Conservation (phyloP, 441 rosid genomes). For the Erodium texanum region DNA sequence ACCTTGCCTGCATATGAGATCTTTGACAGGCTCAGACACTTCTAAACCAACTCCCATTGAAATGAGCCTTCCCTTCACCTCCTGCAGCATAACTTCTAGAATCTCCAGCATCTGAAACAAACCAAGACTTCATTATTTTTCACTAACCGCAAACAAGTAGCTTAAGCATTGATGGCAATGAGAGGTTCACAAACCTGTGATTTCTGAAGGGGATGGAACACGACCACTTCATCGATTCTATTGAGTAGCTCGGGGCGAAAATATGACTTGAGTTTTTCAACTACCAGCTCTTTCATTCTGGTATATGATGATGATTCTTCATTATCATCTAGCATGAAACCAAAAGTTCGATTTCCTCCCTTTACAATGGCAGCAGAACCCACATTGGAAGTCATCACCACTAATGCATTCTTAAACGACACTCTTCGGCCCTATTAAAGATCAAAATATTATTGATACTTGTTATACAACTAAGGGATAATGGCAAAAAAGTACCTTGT, state of each 20-base stretch:
- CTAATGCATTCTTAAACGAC: constrained; percentile 60
- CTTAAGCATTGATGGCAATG: not conserved
- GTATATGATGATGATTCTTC: constrained; percentile 41
- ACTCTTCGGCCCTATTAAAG: constrained; percentile 59
- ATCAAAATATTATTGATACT: not conserved
- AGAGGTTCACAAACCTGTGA: constrained; percentile 53
- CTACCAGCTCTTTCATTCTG: constrained; percentile 53
- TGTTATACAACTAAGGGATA: no score
- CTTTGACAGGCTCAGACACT: constrained; percentile 67
- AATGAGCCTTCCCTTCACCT: constrained; percentile 64
- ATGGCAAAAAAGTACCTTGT: no score
- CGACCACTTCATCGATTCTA: constrained; percentile 67
- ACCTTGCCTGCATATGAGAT: constrained; percentile 70
- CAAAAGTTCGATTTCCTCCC: constrained; percentile 40
- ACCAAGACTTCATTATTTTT: not conserved
- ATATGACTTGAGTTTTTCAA: constrained; percentile 56
- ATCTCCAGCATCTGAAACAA: constrained; percentile 68
- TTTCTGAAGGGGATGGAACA: constrained; percentile 60
- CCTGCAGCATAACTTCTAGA: constrained; percentile 70
- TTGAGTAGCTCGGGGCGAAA: constrained; percentile 75
- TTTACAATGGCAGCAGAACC: constrained; percentile 61
- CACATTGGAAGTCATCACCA: constrained; percentile 72
- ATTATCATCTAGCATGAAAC: constrained; percentile 36
- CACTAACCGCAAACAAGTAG: not conserved
- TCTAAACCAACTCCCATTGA: constrained; percentile 77